Base-by-base conservation (phyloP, 1,139 yeast genomes). In the Yamadazyma oceani region DNA sequence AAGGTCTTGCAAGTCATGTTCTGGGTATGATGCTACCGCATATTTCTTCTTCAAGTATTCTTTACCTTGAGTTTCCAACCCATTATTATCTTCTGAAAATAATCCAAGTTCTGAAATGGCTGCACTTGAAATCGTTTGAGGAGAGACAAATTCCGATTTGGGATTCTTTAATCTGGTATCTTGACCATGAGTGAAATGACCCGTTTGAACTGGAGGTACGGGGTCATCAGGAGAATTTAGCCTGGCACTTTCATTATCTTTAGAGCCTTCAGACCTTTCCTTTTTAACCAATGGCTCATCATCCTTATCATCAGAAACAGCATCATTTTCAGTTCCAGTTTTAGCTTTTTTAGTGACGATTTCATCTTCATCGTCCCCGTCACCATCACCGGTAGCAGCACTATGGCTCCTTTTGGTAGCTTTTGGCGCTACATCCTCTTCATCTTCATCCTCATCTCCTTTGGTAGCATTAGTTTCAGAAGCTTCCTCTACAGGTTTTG, bases 11-110 rank as follows among this genome's bases (percentile, higher is more conserved):
- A 94, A 66, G 54, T 90, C 96, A 32, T 72, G 73, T 21, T 80
- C 78, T 0, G 99, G 99, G 56, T 82, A 92, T 13, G 92, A 81
- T 0, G 95, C 87, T 11, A 94, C 98, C 1, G 88, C 97, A 52
- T 82, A 88, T 56, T 84, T 85, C 48, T 73, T 75, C 55, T 85
- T 85, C 41, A 85, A 61, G 51, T 76, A 87, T 35, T 85, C 95
- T 39, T 80, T 82, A 7, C 88, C 89, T 35, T 73, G 79, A 6
- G 75, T 67, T 43, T 76, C 80, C 23, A 74, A 55, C 1, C 76
- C 76, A 42, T 76, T 72, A 30, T 78, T 60, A 31, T 74, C 73
- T 37, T 84, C 90, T 6, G 80, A 75, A 49, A 79, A 86, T 26
- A 87, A 63, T 0, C 89, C 90, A 37, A 87, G 62, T 31, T 75